Conservation (phyloP, 2,329 filamentous ascomycete genomes). For the Phialocephala subalpina region DNA sequence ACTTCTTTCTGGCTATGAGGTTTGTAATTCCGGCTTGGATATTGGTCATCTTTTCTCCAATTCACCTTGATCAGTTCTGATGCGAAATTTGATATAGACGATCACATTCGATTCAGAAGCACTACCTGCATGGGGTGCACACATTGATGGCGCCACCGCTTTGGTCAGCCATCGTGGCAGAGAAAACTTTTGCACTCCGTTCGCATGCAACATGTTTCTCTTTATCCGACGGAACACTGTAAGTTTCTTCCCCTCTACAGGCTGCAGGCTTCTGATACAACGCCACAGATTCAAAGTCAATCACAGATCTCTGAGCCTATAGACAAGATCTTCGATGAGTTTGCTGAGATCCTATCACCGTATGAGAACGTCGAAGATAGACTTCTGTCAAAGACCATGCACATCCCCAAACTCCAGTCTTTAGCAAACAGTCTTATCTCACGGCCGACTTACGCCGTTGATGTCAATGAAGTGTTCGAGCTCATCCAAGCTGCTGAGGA, state of each 20-base stretch:
- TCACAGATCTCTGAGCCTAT: constrained; percentile 23
- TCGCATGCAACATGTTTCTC: constrained; percentile 29
- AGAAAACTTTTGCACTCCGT: constrained; percentile 17
- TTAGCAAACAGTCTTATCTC: constrained; percentile 20
- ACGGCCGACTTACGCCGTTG: constrained; percentile 7
- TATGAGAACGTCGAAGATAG: constrained; percentile 28
- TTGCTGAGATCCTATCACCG: constrained; percentile 1
- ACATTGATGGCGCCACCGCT: constrained; percentile 28
- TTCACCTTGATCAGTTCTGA: not conserved
- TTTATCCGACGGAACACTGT: constrained; percentile 29
- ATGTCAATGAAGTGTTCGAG: constrained; percentile 4
- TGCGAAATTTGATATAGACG: constrained; percentile 19
- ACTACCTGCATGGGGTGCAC: constrained; percentile 26
- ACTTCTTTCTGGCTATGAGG: constrained; percentile 31
- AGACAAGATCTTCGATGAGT: constrained; percentile 23
- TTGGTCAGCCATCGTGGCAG: constrained; percentile 25
- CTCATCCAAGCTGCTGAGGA: constrained; percentile 19
- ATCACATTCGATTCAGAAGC: constrained; percentile 26
- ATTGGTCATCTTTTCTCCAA: not conserved
- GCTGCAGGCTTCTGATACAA: constrained; percentile 3
- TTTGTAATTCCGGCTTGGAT: constrained; percentile 16
- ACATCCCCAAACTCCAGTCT: constrained; percentile 23
- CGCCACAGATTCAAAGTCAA: constrained; percentile 25
- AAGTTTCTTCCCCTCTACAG: constrained; percentile 11
- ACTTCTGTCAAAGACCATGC: constrained; percentile 29